These are phyloP conservation scores for Wickerhamomyces queroliae DNA, from an alignment of 805 yeast genomes.

Conservation along the genomic window DNA sequence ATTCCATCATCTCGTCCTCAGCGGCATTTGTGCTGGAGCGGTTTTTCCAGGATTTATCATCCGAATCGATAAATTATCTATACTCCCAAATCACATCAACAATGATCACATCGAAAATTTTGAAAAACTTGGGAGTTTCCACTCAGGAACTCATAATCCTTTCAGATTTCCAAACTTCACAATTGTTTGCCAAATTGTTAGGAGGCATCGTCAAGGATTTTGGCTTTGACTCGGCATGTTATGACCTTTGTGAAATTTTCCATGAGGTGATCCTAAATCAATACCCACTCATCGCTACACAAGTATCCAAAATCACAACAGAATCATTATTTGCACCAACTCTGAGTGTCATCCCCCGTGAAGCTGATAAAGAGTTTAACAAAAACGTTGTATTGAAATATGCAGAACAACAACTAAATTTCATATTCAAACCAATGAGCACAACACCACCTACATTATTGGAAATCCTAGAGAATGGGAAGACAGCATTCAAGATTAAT, in stretches of 20 bases:
- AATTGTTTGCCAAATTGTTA: slow-evolving; percentile 49
- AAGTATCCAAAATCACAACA: slow-evolving; percentile 18
- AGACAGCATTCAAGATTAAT: slow-evolving; percentile 48
- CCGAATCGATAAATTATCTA: slow-evolving; percentile 49
- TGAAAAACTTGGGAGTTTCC: slow-evolving; percentile 34
- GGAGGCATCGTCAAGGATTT: slow-evolving; percentile 75
- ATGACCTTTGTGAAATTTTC: slow-evolving; percentile 62
- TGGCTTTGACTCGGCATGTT: slow-evolving; percentile 68
- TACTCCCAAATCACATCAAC: slow-evolving; percentile 37
- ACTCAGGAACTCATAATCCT: slow-evolving; percentile 23
- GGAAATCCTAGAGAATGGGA: slow-evolving; percentile 77
- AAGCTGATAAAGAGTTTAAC: slow-evolving; percentile 28
- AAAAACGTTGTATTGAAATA: slow-evolving; percentile 43
- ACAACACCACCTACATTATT: slow-evolving; percentile 75
- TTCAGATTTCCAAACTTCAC: slow-evolving; percentile 45
- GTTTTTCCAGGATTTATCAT: slow-evolving; percentile 47
- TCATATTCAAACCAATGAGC: slow-evolving; percentile 56
- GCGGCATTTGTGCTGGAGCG: slow-evolving; percentile 59
- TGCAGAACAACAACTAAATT: slow-evolving; percentile 49
- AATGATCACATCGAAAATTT: slow-evolving; percentile 27
- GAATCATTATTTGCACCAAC: slow-evolving; percentile 19
- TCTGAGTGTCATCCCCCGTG: slow-evolving; percentile 28
- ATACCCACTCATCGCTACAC: slow-evolving; percentile 58
- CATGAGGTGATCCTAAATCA: slow-evolving; percentile 55
- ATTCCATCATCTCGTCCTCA: slow-evolving; percentile 46